Base-by-base conservation (phyloP, 345 rosid genomes). In the Crucihimalaya himalaica region DNA sequence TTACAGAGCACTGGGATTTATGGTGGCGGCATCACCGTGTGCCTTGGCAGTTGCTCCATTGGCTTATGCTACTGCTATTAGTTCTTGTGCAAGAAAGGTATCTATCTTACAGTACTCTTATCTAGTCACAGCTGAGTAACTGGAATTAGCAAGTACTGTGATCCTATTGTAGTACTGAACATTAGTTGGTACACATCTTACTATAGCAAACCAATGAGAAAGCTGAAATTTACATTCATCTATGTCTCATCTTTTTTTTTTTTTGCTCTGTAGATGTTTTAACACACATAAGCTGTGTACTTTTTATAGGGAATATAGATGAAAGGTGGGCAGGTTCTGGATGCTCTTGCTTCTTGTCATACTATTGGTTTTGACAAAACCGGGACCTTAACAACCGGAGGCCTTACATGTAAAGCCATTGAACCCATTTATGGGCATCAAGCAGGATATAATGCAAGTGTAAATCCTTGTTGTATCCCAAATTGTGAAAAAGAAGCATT, bases 321-420 rank as follows among this genome's bases (percentile, higher is more conserved):
- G 53, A 93, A 88, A 84, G 97, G 98, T 80, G 97, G 84, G 39
- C 93, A 91, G 40, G 94, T 93, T 45, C 81, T 93, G 31, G 97
- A 89, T 81, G 96, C 96, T 73, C 80, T 91, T 66, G 87, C 96
- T 39, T 84, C 91, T 70, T 90, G 98, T 83, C 91, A 81, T 66
- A 86, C 91, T 35, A 80, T 90, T 84, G 98, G 92, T 43, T 93
- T 93, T 81, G 98, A 93, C 80, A 93, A 93, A 88, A 93, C 98
- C 57, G 98, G 97, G 72, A 93, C 98, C 52, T 79, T 90, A 77
- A 90, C 97, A n/a, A 90, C 91, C n/a, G 97, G 98, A 9, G 97
- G 97, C 40, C 97, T 93, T 67, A 81, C 68, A 82, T 89, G 88
- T 79, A 93, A 84, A 84, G 96, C 98, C 66, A 84, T 89, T 28